A percentile compares a stretch with the other conserved stretches of the same genome.
phyloP scores from a whole-genome alignment of 129 eudicot genomes.

The Logfia minima region DNA sequence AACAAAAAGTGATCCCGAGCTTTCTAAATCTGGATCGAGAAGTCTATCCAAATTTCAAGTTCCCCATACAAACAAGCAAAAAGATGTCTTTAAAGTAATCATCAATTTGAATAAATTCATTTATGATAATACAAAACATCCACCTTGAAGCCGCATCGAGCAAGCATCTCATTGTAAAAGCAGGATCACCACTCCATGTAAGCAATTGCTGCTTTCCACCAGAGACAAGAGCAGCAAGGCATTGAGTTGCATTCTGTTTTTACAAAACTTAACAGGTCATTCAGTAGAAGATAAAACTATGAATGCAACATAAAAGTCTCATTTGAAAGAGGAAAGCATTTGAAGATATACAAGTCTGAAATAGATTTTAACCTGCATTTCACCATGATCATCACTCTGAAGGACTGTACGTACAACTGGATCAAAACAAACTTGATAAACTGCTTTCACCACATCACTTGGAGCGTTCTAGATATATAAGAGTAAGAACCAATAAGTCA shows the following conservation, averaged over 20 bases:
- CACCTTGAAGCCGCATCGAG: constrained; percentile 97
- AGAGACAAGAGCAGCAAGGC: constrained; percentile 83
- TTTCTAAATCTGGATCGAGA: constrained; percentile 85
- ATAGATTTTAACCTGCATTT: constrained; percentile 68
- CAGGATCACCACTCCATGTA: constrained; percentile 85
- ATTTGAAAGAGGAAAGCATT: not conserved
- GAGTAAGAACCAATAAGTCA: constrained; percentile 20
- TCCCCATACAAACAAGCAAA: constrained; percentile 16
- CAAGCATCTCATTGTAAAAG: constrained; percentile 82
- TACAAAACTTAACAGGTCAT: not conserved
- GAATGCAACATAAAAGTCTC: not conserved
- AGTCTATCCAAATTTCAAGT: constrained; percentile 47
- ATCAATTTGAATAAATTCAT: not conserved
- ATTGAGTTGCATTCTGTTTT: constrained; percentile 89
- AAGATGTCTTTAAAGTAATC: not conserved
- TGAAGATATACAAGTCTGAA: constrained; percentile 4
- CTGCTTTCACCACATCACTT: constrained; percentile 66
- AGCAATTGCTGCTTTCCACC: constrained; percentile 86
- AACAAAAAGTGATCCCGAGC: constrained; percentile 96
- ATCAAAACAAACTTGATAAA: constrained; percentile 75
- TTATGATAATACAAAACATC: constrained; percentile 3
- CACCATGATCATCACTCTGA: constrained; percentile 88
- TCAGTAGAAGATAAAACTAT: not conserved
- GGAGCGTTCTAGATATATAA: constrained; percentile 64
- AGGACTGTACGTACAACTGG: constrained; percentile 66